Percentiles rank a stretch among this genome's conserved stretches.
phyloP scores from a whole-genome alignment of 2,329 filamentous ascomycete genomes.

The Colletotrichum paranaense region DNA sequence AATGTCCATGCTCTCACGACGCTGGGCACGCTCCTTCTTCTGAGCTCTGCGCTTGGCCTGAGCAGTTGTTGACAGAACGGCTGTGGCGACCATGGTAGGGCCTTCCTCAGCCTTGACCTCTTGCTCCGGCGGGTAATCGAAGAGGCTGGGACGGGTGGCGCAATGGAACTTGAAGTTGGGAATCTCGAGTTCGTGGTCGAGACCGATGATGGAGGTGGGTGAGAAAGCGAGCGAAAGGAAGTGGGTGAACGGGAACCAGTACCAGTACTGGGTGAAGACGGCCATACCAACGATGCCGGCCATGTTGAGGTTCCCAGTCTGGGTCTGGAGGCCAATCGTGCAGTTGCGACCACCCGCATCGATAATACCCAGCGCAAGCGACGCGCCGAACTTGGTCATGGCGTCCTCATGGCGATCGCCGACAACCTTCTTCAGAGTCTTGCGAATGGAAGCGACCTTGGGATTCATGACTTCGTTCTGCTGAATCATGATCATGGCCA shows the following conservation, averaged over 20 bases:
- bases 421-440: constrained; percentile 93
- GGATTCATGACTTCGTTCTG: constrained; percentile 99
- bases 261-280: constrained; percentile 99
- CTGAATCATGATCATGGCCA: constrained; percentile 99
- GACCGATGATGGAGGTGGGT: constrained; percentile 94
- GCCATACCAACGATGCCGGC: constrained; percentile 97
- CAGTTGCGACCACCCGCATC: constrained; percentile 98
- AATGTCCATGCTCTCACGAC: constrained; percentile 94
- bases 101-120: constrained; percentile 95
- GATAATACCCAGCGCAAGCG: constrained; percentile 94
- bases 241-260: constrained; percentile 99
- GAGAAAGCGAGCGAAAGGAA: constrained; percentile 96
- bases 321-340: constrained; percentile 96
- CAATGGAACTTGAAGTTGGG: constrained; percentile 96
- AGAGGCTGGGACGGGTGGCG: constrained; percentile 92
- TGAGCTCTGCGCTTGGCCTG: constrained; percentile 96
- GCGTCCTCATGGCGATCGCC: constrained; percentile 97
- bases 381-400: constrained; percentile 98
- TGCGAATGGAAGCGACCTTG: constrained; percentile 90
- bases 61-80: constrained; percentile 94
- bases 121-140: constrained; percentile 97
- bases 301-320: constrained; percentile 99
- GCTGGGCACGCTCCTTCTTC: constrained; percentile 91
- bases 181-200: constrained; percentile 93
- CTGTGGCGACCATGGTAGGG: constrained; percentile 92